A percentile compares a stretch with the other conserved stretches of the same genome.
phyloP scores from a whole-genome alignment of 2,329 filamentous ascomycete species.

The Trematosphaeria pertusa region DNA sequence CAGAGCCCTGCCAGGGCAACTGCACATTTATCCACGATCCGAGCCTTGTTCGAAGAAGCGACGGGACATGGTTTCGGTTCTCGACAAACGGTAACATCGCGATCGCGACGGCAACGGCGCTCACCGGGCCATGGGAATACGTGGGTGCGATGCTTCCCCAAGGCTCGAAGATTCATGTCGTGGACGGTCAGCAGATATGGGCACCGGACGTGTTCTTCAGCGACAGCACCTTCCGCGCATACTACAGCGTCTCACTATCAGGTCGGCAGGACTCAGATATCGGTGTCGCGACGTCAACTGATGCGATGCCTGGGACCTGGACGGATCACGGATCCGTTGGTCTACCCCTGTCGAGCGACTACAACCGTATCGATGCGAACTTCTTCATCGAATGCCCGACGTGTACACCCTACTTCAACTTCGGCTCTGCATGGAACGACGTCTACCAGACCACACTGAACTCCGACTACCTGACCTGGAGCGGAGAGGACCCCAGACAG shows the following conservation, averaged over 20 bases:
- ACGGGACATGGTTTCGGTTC: constrained; percentile 16
- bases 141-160: constrained; percentile 12
- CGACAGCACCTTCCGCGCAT: constrained; percentile 60
- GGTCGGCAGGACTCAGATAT: constrained; percentile 65
- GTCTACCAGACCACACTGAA: constrained; percentile 64
- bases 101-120: constrained; percentile 14
- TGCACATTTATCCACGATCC: constrained; percentile 12
- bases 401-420: constrained; percentile 57
- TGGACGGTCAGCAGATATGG: constrained; percentile 9
- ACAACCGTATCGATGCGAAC: constrained; percentile 57
- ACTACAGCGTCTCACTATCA: constrained; percentile 67
- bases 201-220: constrained; percentile 22
- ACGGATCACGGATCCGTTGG: constrained; percentile 61
- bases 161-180: constrained; percentile 9
- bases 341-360: constrained; percentile 41
- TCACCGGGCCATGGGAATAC: constrained; percentile 14
- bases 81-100: constrained; percentile 17
- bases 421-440: constrained; percentile 70
- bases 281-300: constrained; percentile 57
- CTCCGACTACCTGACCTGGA: constrained; percentile 11
- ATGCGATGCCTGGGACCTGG: constrained; percentile 61
- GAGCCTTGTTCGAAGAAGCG: not conserved
- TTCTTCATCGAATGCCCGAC: constrained; percentile 40
- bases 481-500: constrained; percentile 8
- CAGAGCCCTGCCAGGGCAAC: constrained; percentile 11